phyloP scores from a whole-genome alignment of 164 flowering plant genomes.

The Nelumbo lutea region DNA sequence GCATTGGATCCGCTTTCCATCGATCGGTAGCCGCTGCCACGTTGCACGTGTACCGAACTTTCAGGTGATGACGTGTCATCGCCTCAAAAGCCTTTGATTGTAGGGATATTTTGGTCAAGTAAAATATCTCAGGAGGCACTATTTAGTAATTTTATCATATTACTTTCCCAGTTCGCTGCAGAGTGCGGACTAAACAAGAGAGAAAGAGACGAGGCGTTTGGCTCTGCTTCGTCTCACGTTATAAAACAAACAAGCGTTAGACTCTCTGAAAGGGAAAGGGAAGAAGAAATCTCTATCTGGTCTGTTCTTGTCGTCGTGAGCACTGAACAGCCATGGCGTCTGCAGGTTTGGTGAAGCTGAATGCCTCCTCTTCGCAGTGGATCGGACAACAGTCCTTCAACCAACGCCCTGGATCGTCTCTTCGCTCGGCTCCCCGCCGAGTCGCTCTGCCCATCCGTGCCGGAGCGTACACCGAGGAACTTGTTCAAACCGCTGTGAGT shows the following conservation, averaged over 20 bases:
- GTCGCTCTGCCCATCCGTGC: slow-evolving; percentile 58
- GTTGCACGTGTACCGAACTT: neutral
- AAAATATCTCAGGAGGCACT: neutral
- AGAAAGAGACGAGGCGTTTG: neutral
- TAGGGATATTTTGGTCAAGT: too few species aligned
- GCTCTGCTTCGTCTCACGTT: too few species aligned
- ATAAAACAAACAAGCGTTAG: too few species aligned
- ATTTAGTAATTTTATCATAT: neutral
- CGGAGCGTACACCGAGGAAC: slow-evolving; percentile 69
- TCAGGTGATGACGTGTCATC: too few species aligned
- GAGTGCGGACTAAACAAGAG: neutral
- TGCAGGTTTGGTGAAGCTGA: slow-evolving; percentile 47
- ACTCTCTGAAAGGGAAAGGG: neutral
- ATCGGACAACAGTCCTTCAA: slow-evolving; percentile 59
- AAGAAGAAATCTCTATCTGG: neutral
- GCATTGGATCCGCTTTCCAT: too few species aligned
- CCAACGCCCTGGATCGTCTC: slow-evolving; percentile 33
- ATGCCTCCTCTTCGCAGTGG: slow-evolving; percentile 57
- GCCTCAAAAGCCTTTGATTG: too few species aligned
- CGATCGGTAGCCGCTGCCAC: too few species aligned
- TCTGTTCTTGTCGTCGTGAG: neutral
- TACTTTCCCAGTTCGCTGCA: too few species aligned
- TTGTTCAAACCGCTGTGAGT: slow-evolving; percentile 74
- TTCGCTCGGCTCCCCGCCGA: slow-evolving; percentile 32
- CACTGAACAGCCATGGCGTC: slow-evolving; percentile 45